Conservation (phyloP, 495 filamentous ascomycete genomes). For the Xylaria longipes region DNA sequence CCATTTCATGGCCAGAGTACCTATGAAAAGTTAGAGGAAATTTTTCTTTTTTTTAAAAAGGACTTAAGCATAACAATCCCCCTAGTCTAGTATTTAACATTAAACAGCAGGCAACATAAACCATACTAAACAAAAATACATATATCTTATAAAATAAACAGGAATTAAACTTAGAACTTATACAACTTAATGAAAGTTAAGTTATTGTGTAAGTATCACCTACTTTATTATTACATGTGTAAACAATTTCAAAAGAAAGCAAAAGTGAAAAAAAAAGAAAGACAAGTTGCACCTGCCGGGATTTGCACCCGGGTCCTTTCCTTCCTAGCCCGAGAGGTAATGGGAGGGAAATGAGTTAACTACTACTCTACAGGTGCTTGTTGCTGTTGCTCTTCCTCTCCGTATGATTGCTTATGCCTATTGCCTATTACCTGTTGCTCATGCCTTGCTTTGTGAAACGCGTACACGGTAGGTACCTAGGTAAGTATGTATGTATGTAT, state of each 20-base stretch:
- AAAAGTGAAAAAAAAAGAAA: slow-evolving; percentile 9
- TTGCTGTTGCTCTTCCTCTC: slow-evolving; percentile 11
- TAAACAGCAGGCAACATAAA: background rate
- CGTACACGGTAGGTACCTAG: too few species aligned
- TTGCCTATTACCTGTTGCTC: background rate
- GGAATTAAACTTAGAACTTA: background rate
- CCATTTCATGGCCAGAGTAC: background rate
- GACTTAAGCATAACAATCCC: background rate
- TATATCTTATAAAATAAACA: background rate
- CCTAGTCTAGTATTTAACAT: background rate
- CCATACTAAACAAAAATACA: too few species aligned
- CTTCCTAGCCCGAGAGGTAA: slow-evolving; percentile 20
- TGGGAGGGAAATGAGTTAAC: slow-evolving; percentile 40
- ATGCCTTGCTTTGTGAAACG: background rate
- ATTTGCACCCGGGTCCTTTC: slow-evolving; percentile 44
- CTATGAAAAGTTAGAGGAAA: background rate
- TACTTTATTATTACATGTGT: background rate
- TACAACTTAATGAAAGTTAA: background rate
- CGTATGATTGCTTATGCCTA: background rate
- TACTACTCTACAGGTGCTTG: slow-evolving; percentile 38
- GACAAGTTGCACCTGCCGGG: slow-evolving; percentile 38
- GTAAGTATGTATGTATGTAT: too few species aligned
- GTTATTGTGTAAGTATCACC: background rate
- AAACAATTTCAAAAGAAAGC: background rate
- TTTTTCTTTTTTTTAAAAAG: too few species aligned